Base-by-base conservation (phyloP, 257 asterid genomes). In the Handroanthus guayacan region DNA sequence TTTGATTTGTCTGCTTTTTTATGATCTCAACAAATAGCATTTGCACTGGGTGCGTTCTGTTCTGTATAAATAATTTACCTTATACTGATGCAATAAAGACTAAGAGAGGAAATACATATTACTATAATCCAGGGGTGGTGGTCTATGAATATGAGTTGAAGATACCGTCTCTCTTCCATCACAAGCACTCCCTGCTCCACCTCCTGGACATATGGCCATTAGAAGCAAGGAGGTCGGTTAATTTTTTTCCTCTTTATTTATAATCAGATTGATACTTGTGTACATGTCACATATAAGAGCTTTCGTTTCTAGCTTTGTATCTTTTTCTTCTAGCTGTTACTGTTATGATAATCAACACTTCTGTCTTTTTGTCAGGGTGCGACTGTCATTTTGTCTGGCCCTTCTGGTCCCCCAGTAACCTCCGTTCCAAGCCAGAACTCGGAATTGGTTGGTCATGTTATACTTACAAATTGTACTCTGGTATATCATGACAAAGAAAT, bases 161-260 rank as follows among this genome's bases (percentile, higher is more conserved):
- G 87, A 89, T 94, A 74, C 96, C 64, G 96, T 94, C 56, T 90
- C 98, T 80, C 98, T 94, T 79, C 98, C 98, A 75, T 90, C 97
- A 74, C 98, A 94, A 83, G 97, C 98, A 47, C 97, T 94, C 68
- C 98, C 98, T 75, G 98, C 98, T 75, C 97, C 98, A 9, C 98
- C 97, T 69, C 98, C 98, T 12, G 98, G 98, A 79, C 98, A 94
- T 7, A 94, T 94, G 98, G 97, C 98, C 72, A 94, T 94, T 82
- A 86, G 98, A 84, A 92, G 97, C 82, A 94, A 92, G 87, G 98
- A 90, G 96, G 98, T 94, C 45, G 43, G 87, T 73, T 43, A 47
- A 2, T 63, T 51, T 74, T 51, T 20, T 78, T 20, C 44, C 45
- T 45, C 11, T 78, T 14, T 67, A 1, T 41, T 8, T 34, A 12